Evolutionary conservation across 208 protist species (phyloP).

Genomic region (Leishmania arabica): DNA sequence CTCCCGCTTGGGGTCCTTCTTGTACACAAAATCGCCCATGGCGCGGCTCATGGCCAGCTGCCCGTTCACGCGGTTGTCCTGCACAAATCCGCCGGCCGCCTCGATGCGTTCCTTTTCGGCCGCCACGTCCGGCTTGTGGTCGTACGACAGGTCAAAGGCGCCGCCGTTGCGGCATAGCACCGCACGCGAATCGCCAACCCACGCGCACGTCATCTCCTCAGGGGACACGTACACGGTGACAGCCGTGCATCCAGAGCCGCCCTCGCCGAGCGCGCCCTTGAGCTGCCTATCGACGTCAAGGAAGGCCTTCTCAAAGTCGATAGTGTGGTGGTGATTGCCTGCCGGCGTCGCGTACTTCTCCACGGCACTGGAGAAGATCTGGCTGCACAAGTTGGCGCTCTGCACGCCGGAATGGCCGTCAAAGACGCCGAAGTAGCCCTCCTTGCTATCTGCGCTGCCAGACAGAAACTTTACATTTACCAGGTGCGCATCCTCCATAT

Average conservation of each 20-base stretch:
- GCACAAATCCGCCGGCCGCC: slow-evolving; percentile 84
- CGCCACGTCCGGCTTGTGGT: slow-evolving; percentile 91
- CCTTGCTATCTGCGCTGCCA: slow-evolving; percentile 33
- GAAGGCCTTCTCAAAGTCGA: slow-evolving; percentile 76
- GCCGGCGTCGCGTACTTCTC: slow-evolving; percentile 29
- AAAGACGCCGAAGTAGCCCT: slow-evolving; percentile 86
- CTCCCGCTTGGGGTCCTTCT: slow-evolving; percentile 49
- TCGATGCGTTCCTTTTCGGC: slow-evolving; percentile 83
- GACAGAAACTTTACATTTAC: slow-evolving; percentile 60
- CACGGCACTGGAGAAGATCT: slow-evolving; percentile 39
- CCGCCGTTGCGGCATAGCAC: slow-evolving; percentile 81
- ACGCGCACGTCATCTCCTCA: slow-evolving; percentile 82
- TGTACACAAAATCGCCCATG: slow-evolving; percentile 95
- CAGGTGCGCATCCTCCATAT: slow-evolving; percentile 89
- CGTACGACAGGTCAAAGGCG: slow-evolving; percentile 81
- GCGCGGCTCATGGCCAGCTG: slow-evolving; percentile 94
- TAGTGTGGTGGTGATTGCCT: slow-evolving; percentile 19
- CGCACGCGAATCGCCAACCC: slow-evolving; percentile 92
- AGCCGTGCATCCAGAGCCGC: slow-evolving; percentile 76
- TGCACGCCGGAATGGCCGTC: slow-evolving; percentile 83
- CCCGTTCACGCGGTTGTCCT: slow-evolving; percentile 94
- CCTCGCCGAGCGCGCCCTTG: slow-evolving; percentile 19
- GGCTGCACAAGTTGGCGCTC: slow-evolving; percentile 46
- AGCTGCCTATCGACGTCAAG: slow-evolving; percentile 69
- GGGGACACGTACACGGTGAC: slow-evolving; percentile 72